These are phyloP conservation scores for Achlya hypogyna DNA, from an alignment of 352 stramenopile species.

Conservation along the genomic window DNA sequence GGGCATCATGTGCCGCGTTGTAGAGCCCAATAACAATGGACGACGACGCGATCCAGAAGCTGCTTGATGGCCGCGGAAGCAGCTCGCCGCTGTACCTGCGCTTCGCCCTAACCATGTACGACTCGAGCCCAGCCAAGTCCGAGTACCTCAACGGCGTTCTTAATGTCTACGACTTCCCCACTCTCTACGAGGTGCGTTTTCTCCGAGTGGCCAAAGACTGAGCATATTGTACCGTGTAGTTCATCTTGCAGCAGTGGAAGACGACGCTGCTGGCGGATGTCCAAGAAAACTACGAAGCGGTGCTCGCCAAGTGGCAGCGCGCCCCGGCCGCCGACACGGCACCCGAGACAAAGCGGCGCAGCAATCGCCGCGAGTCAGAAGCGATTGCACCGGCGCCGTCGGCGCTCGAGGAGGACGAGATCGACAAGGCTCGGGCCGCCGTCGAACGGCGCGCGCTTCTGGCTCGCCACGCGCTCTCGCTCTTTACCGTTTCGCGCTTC, in stretches of 20 bases:
- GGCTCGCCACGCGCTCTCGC: conserved; percentile 58
- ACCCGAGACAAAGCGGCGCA: conserved; percentile 6
- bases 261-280: conserved; percentile 51
- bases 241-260: conserved; percentile 70
- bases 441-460: conserved; percentile 66
- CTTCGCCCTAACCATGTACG: conserved; percentile 10
- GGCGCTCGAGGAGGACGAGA: conserved; percentile 26
- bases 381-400: neutral
- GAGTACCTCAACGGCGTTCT: conserved; percentile 18
- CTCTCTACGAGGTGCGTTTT: conserved; percentile 36
- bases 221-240: neutral
- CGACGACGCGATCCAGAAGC: conserved; percentile 32
- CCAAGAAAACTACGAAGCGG: conserved; percentile 17
- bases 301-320: neutral
- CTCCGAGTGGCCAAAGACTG: neutral
- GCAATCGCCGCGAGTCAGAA: conserved; percentile 12
- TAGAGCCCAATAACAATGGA: conserved; percentile 21
- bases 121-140: conserved; percentile 22
- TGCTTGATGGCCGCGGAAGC: conserved; percentile 43
- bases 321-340: neutral
- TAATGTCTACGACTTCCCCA: conserved; percentile 34
- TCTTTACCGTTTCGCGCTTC: conserved; percentile 58
- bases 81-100: conserved; percentile 59
- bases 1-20: neutral
- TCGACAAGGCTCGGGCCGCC: conserved; percentile 38